phyloP scores from a whole-genome alignment of 2,329 filamentous ascomycete species.

The Tolypocladium tundrense region DNA sequence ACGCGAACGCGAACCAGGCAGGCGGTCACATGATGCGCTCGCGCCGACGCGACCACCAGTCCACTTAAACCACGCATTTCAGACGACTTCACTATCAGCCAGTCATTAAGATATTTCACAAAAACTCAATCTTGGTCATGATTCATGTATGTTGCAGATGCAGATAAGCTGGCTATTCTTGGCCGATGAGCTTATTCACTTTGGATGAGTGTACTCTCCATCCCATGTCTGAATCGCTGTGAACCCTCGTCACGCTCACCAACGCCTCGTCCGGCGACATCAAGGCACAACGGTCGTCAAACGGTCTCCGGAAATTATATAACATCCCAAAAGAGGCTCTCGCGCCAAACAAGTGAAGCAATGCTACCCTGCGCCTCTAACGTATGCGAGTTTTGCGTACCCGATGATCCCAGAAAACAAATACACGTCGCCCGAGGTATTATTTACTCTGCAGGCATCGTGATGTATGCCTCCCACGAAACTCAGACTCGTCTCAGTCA shows the following conservation, averaged over 20 bases:
- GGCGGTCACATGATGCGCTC: constrained; percentile 21
- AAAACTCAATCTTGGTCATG: not conserved
- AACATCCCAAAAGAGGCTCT: not conserved
- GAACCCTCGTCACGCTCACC: not conserved
- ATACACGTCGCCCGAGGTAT: not conserved
- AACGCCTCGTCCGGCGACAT: not conserved
- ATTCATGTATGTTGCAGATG: too few species aligned
- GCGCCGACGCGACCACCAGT: not conserved
- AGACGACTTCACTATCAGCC: not conserved
- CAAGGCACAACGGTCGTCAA: too few species aligned
- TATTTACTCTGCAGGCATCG: not conserved
- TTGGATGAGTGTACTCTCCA: not conserved
- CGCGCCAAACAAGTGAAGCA: not conserved
- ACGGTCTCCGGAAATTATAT: not conserved
- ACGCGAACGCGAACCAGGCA: constrained; percentile 23
- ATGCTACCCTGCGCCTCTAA: constrained; percentile 11
- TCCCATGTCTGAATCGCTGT: not conserved
- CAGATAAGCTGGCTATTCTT: not conserved
- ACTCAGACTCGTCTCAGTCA: not conserved
- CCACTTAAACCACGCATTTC: not conserved
- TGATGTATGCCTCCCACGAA: not conserved
- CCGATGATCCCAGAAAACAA: constrained; percentile 1
- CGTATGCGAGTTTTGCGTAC: constrained; percentile 7
- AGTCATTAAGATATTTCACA: not conserved
- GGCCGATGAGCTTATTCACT: not conserved